These are phyloP conservation scores for Dactylellina leptospora DNA, from an alignment of 2,329 filamentous ascomycete genomes.

Conservation along the genomic window DNA sequence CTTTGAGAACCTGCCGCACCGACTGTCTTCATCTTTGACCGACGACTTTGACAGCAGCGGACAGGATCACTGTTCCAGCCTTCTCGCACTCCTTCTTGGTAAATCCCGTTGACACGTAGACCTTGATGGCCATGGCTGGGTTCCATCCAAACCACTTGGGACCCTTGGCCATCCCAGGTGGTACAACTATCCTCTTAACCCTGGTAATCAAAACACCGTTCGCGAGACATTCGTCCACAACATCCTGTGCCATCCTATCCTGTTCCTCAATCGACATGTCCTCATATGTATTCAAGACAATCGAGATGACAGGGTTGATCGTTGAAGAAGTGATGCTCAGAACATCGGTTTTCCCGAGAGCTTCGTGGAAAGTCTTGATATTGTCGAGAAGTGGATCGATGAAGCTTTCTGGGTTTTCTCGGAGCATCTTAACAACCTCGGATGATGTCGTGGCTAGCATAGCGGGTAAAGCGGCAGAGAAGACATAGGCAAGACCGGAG, in stretches of 20 bases:
- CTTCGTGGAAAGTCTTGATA: slow-evolving; percentile 81
- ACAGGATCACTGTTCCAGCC: slow-evolving; percentile 83
- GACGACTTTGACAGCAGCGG: slow-evolving; percentile 94
- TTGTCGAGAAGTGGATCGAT: slow-evolving; percentile 82
- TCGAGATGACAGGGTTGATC: slow-evolving; percentile 31
- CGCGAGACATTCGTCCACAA: slow-evolving; percentile 92
- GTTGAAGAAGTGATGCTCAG: slow-evolving; percentile 66
- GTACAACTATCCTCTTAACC: slow-evolving; percentile 78
- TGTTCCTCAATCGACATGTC: slow-evolving; percentile 68
- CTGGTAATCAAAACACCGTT: slow-evolving; percentile 91
- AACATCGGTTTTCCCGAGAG: slow-evolving; percentile 95
- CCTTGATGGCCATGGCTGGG: slow-evolving; percentile 76
- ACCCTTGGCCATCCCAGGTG: slow-evolving; percentile 62
- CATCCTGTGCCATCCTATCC: slow-evolving; percentile 83
- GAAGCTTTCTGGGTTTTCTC: slow-evolving; percentile 80
- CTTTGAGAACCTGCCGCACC: background rate
- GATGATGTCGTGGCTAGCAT: slow-evolving; percentile 95
- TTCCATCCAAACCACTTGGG: slow-evolving; percentile 75
- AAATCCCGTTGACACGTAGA: slow-evolving; percentile 86
- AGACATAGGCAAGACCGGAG: slow-evolving; percentile 90
- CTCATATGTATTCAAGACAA: slow-evolving; percentile 37
- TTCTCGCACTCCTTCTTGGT: slow-evolving; percentile 96
- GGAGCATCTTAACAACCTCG: slow-evolving; percentile 85
- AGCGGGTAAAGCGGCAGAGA: slow-evolving; percentile 91
- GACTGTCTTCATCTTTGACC: slow-evolving; percentile 59